phyloP scores from a whole-genome alignment of 2,329 filamentous ascomycete species.

The Aureobasidium sp. region DNA sequence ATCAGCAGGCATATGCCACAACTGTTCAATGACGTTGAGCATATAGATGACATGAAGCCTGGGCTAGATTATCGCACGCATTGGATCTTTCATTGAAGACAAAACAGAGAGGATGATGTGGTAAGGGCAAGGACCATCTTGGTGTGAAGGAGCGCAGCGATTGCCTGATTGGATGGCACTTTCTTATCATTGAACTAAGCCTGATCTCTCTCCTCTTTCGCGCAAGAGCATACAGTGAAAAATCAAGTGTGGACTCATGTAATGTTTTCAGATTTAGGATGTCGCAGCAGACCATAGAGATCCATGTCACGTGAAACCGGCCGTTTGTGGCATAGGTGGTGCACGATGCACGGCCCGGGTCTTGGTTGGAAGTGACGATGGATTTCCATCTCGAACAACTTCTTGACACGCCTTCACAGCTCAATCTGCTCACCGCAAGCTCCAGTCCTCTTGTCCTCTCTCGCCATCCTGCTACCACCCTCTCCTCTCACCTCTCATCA shows the following conservation, averaged over 20 bases:
- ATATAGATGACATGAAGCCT: neutral
- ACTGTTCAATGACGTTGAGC: neutral
- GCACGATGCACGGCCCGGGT: neutral
- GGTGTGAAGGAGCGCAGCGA: neutral
- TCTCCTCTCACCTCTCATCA: neutral
- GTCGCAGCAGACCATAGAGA: neutral
- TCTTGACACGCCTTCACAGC: neutral
- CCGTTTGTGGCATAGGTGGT: neutral
- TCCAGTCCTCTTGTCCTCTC: neutral
- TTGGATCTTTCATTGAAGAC: neutral
- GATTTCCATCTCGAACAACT: neutral
- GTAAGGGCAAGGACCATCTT: neutral
- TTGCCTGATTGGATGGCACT: neutral
- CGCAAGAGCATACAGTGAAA: neutral
- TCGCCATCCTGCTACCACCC: neutral
- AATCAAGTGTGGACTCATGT: neutral
- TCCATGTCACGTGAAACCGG: neutral
- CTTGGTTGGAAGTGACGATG: neutral
- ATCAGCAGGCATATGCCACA: slow-evolving; percentile 18
- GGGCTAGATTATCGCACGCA: neutral
- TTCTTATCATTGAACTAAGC: neutral
- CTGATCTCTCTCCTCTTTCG: neutral
- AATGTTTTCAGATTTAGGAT: neutral
- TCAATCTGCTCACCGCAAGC: slow-evolving; percentile 3
- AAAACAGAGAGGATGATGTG: neutral